These are phyloP conservation scores for Hortaea werneckii DNA, from an alignment of 2,329 filamentous ascomycete species.

Conservation along the genomic window DNA sequence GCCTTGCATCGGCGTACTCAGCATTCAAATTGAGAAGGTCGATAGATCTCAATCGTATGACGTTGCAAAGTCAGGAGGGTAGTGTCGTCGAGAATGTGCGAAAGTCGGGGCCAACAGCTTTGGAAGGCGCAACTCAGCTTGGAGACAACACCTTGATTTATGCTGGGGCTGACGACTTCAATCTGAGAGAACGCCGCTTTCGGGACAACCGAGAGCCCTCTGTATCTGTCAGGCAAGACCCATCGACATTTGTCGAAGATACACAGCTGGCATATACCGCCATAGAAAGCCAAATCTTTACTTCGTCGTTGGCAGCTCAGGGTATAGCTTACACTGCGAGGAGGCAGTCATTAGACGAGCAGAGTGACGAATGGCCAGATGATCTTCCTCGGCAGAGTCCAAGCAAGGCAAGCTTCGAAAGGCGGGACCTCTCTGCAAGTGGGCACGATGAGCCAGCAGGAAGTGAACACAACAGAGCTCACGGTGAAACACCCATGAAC, in stretches of 20 bases:
- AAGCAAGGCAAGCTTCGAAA: neutral
- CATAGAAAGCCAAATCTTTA: constrained; percentile 33
- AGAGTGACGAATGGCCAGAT: constrained; percentile 5
- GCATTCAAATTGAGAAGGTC: constrained; percentile 16
- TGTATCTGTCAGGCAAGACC: constrained; percentile 1
- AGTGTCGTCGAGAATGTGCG: neutral
- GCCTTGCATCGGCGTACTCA: constrained; percentile 32
- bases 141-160: neutral
- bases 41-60: neutral
- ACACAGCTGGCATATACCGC: constrained; percentile 33
- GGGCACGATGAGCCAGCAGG: neutral
- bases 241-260: constrained; percentile 28
- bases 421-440: neutral
- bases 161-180: neutral
- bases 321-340: constrained; percentile 1
- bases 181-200: neutral
- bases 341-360: neutral
- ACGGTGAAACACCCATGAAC: no score
- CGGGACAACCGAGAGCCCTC: neutral
- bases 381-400: constrained; percentile 4
- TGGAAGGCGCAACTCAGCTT: neutral
- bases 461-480: no score
- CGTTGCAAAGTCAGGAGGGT: no score
- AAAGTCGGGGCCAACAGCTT: neutral
- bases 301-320: constrained; percentile 14